Evolutionary conservation across 176 grass and related monocot genomes (phyloP), one percentile per base, ranked within the genome.

Genomic region (Chloris gayana): DNA sequence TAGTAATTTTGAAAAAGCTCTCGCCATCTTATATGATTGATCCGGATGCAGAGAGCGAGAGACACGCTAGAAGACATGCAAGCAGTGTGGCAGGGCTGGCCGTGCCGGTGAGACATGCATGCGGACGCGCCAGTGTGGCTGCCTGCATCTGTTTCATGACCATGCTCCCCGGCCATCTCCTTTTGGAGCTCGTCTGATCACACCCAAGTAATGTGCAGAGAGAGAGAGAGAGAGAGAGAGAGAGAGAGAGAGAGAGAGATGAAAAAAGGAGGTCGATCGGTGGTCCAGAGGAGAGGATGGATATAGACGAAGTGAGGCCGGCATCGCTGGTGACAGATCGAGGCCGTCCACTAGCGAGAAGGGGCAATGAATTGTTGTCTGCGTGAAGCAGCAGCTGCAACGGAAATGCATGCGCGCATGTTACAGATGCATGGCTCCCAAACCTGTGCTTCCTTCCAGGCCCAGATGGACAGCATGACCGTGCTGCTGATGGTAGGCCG

Each of bases 351-450:
- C 72, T 70, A 69, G 51, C 38, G 3, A 29, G 69, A 25, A 58
- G 30, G 63, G 15, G 77, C 75, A 76, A 31, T 81, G 51, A 75
- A 51, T n/a, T n/a, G n/a, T n/a, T n/a, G n/a, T n/a, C n/a, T 70
- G 69, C 47, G n/a, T 30, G 47, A 78, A 63, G 47, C 77, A 69
- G 72, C 72, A 84, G 9, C 84, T 73, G 76, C 69, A 32, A 85
- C 72, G 69, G 47, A 65, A 45, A 86, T 74, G 70, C 84, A 80
- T 49, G 62, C 47, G 49, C 17, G 25, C 24, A 27, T 22, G 41
- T 12, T 12, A 12, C 31, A 46, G 18, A 37, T 69, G 64, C 49
- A 84, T 69, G 63, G 62, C 44, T 50, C 67, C 79, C 34, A 57
- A 71, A 37, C 15, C 50, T 45, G 1, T 8, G 50, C 50, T 54